Base-by-base conservation (phyloP, 345 rosid species). In the Linum tenue region DNA sequence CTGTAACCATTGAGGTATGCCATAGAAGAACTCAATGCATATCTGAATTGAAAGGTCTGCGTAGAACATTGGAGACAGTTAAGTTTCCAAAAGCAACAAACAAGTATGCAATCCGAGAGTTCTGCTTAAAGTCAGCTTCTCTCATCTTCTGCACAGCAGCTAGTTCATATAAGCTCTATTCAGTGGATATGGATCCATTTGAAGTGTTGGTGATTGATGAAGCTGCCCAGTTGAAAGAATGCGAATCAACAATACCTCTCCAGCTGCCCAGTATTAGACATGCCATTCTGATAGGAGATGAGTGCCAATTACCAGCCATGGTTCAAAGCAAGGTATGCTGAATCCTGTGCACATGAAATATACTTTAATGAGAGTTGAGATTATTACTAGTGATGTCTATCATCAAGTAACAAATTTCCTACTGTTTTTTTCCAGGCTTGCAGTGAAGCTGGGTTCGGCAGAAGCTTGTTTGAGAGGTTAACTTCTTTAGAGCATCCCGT, bases 151-250 rank as follows among this genome's bases (percentile, higher is more conserved):
- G 83, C 64, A 79, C 85, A 5, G 73, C 78, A 41, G 79, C 88
- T 17, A 64, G 82, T 59, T 81, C 85, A 37, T 63, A 57, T 7
- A 84, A 60, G 56, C 31, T 84, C 55, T 70, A 77, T 37, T 37
- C 50, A 64, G 55, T 39, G 53, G 59, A 62, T 64, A 62, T 42
- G 55, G 0, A 0, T 5, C 77, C 78, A 11, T 10, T 81, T 12
- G 42, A 72, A 2, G 62, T 81, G 62, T 59, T 84, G 59, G 76
- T 84, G 12, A 68, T 84, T 0, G 85, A 84, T 36, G 88, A 84
- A 76, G 88, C 88, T 37, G 81, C 85, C 36, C 85, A 84, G 77
- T 65, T 81, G 31, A 83, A 79, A 75, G 88, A 83, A 70, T 81
- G 82, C 15, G 88, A 83, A 36, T 83, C 85, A 36, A 59, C 78